A percentile compares a stretch with the other conserved stretches of the same genome.
Evolutionary conservation across 129 eudicot species (phyloP).

Genomic region (Heracleum sosnowskyi): DNA sequence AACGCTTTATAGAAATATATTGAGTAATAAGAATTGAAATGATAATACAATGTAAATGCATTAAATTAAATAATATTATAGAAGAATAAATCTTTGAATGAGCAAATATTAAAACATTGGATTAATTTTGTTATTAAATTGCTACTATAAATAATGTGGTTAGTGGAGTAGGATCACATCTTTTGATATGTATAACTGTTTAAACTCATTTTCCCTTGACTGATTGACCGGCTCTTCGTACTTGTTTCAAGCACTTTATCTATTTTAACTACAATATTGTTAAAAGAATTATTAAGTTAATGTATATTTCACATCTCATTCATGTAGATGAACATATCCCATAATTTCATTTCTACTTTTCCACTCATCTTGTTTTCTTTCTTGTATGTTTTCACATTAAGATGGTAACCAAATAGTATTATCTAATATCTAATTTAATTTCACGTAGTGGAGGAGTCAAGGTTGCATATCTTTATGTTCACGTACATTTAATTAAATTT

Average conservation of each 20-base stretch:
- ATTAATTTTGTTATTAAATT: neutral
- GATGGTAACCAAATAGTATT: neutral
- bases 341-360: neutral
- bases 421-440: constrained; percentile 7
- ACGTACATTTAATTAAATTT: neutral
- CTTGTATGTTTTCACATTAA: neutral
- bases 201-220: constrained; percentile 15
- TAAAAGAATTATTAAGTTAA: neutral
- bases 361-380: neutral
- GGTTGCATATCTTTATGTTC: constrained; percentile 20
- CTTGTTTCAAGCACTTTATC: neutral
- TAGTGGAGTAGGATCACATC: constrained; percentile 30
- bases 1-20: no score
- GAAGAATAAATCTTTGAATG: neutral
- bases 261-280: neutral
- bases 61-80: neutral
- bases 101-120: neutral
- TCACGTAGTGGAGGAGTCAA: constrained; percentile 36
- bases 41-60: neutral
- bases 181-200: constrained; percentile 20
- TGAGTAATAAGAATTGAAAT: no score
- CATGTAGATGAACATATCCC: neutral
- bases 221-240: neutral
- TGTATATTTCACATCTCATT: neutral
- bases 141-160: neutral